phyloP scores from a whole-genome alignment of 2,329 filamentous ascomycete species.

The Xenoacremonium recifei region DNA sequence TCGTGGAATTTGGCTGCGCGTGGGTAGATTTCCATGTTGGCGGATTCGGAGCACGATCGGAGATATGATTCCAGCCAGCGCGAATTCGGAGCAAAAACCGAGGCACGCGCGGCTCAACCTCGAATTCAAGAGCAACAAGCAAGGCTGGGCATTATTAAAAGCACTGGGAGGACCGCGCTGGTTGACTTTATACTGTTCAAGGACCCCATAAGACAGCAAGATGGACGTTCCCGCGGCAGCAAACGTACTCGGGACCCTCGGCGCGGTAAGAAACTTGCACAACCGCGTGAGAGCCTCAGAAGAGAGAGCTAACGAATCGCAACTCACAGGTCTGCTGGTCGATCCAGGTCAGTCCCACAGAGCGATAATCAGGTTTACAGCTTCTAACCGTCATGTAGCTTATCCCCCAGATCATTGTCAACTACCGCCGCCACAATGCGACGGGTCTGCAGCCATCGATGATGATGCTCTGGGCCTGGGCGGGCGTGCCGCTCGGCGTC shows the following conservation, averaged over 20 bases:
- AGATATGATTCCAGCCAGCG: too few relatives aligned
- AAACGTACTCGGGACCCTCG: slow-evolving; percentile 58
- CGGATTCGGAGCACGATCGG: too few relatives aligned
- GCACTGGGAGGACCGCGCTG: too few relatives aligned
- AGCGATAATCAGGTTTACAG: background rate
- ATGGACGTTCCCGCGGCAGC: slow-evolving; percentile 57
- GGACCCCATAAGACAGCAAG: background rate
- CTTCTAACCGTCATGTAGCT: slow-evolving; percentile 40
- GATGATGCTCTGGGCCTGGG: slow-evolving; percentile 71
- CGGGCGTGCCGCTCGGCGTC: slow-evolving; percentile 63
- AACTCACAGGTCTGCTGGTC: slow-evolving; percentile 57
- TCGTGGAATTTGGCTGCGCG: too few relatives aligned
- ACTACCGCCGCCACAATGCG: slow-evolving; percentile 64
- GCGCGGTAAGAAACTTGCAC: slow-evolving; percentile 45
- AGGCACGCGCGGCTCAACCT: too few relatives aligned
- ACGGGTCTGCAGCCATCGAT: slow-evolving; percentile 65
- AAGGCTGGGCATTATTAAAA: too few relatives aligned
- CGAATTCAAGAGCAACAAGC: too few relatives aligned
- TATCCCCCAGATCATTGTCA: slow-evolving; percentile 68
- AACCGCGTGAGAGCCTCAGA: background rate
- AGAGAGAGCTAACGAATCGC: slow-evolving; percentile 6
- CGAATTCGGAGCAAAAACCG: too few relatives aligned
- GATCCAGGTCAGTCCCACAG: slow-evolving; percentile 46
- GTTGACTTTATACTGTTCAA: too few relatives aligned
- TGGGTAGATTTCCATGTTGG: too few relatives aligned